Conservation (phyloP, 225 moss, liverwort and hornwort genomes). For the Marchantia paleacea region DNA sequence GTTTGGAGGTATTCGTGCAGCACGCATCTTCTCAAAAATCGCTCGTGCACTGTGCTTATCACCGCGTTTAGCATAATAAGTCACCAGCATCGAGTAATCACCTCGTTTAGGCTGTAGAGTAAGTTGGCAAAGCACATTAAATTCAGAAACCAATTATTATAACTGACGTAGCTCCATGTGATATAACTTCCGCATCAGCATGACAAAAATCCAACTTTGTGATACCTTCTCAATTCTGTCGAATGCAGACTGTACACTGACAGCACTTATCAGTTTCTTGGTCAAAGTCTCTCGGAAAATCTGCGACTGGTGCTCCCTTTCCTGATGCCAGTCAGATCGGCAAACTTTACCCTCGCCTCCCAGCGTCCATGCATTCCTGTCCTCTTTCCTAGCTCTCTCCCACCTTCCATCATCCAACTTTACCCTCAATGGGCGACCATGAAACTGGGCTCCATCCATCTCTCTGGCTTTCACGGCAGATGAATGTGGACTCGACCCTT, state of each 20-base stretch:
- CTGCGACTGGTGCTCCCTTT: constrained; percentile 52
- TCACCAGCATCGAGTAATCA: constrained; percentile 64
- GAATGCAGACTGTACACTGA: constrained; percentile 49
- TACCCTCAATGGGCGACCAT: constrained; percentile 51
- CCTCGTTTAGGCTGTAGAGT: constrained; percentile 57
- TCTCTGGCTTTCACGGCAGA: constrained; percentile 60
- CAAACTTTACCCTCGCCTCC: constrained; percentile 41
- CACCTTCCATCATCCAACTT: constrained; percentile 74
- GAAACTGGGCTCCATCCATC: constrained; percentile 58
- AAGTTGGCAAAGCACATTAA: background rate
- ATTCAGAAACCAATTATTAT: background rate
- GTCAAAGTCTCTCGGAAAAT: constrained; percentile 54
- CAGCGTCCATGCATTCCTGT: constrained; percentile 61
- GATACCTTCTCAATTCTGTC: constrained; percentile 64
- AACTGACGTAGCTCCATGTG: background rate
- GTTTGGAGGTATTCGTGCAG: constrained; percentile 63
- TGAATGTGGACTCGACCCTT: constrained; percentile 53
- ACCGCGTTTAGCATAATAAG: constrained; percentile 69
- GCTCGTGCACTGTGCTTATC: constrained; percentile 74
- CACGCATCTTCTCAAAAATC: constrained; percentile 70
- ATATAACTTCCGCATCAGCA: background rate
- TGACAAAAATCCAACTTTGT: background rate
- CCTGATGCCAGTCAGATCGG: constrained; percentile 71
- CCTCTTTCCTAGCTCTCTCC: constrained; percentile 63
- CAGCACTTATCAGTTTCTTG: constrained; percentile 38